Evolutionary conservation across 2,329 filamentous ascomycete genomes (phyloP).

Genomic region (Catunica adiposa): DNA sequence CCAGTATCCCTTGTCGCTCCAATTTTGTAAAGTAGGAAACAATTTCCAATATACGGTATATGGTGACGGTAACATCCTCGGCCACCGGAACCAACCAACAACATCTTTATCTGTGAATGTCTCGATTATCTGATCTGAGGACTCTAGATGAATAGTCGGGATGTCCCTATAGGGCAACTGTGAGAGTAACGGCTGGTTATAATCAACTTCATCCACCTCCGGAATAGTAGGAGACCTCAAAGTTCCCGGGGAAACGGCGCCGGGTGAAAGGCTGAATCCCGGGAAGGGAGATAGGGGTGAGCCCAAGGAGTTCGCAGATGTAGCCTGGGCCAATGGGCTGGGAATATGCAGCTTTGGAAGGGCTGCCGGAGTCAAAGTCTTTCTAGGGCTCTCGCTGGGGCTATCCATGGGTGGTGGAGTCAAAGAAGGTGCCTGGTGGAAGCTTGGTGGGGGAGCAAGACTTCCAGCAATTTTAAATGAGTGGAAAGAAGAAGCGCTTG

Average conservation of each 20-base stretch:
- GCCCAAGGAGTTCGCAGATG: conserved; percentile 13
- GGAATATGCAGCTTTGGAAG: conserved; percentile 23
- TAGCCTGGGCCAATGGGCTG: conserved; percentile 37
- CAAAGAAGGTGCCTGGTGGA: conserved; percentile 7
- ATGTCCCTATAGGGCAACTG: neutral
- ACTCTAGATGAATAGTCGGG: conserved; percentile 8
- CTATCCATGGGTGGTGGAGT: neutral
- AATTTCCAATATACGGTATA: conserved; percentile 53
- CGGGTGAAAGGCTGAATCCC: conserved; percentile 24
- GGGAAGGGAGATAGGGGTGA: conserved; percentile 32
- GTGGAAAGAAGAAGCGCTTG: conserved; percentile 15
- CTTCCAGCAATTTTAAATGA: conserved; percentile 23
- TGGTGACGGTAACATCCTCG: conserved; percentile 56
- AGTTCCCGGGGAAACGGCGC: conserved; percentile 2
- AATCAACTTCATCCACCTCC: neutral
- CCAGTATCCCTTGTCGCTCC: conserved; percentile 68
- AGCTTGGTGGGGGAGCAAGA: conserved; percentile 25
- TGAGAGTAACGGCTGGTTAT: neutral
- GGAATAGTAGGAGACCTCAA: conserved; percentile 4
- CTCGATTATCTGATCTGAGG: neutral
- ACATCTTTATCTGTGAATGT: neutral
- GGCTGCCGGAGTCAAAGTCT: conserved; percentile 6
- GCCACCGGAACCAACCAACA: conserved; percentile 50
- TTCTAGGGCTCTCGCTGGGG: conserved; percentile 4
- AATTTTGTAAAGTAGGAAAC: conserved; percentile 74